Base-by-base conservation (phyloP, 257 asterid species). In the Plantago elongata region DNA sequence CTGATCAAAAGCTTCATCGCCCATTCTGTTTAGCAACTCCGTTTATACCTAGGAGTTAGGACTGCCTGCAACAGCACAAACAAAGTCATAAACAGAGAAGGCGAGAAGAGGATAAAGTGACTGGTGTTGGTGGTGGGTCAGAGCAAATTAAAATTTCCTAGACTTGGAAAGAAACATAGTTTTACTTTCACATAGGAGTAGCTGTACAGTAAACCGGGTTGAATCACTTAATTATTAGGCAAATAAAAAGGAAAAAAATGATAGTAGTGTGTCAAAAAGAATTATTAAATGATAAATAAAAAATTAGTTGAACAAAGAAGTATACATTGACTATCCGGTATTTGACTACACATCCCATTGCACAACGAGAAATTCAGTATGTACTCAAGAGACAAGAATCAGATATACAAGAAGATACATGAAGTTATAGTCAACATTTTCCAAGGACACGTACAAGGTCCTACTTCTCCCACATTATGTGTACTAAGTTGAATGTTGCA, bases 1-100 rank as follows among this genome's bases (percentile, higher is more conserved):
- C 83, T 83, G 91, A 70, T 69, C 70, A 62, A 89, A 86, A 66
- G 73, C 64, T 43, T 80, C 91, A 11, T 86, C 90, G 69, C 81
- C 83, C 99, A 92, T 92, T 40, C 61, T 50, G 60, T 40, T 15
- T 56, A 69, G 15, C 57, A 27, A 51, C 40, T 59, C 69, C 66
- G 48, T 11, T 60, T 68, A 60, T 38, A 54, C 27, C 40, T 46
- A 50, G 48, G 55, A 47, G 45, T 48, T 46, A 50, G 48, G 55
- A 47, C 50, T 48, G 44, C 75, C 89, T 80, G 83, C 75, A 74
- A 51, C 13, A 62, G 18, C 38, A 60, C 37, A 51, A 14, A 61
- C 47, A 12, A n/a, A 42, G 11, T 43, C 51, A 43, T 11, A 45
- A 42, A 18, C 52, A 12, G 22, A 17, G 46, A 34, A 34, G 38